Base-by-base conservation (phyloP, 345 rosid species). In the Hibiscus syriacus region DNA sequence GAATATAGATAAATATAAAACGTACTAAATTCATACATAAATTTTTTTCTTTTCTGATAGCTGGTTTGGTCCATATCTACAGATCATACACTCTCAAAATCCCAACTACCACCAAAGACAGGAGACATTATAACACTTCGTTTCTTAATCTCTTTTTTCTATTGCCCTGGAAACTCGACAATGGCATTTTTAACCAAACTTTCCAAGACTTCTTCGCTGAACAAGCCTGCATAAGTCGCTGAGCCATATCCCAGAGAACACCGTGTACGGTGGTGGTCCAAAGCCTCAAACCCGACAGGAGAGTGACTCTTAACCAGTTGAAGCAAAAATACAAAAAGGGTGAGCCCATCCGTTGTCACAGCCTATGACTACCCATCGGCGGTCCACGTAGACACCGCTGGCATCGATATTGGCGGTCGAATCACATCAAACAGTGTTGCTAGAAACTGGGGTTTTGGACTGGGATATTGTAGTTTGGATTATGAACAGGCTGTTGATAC, bases 341-440 rank as follows among this genome's bases (percentile, higher is more conserved):
- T 11, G 83, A 87, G 48, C 93, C 92, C 64, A 91, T 94, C 90
- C 2, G 78, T 86, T 11, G 92, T 91, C 73, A 86, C 99, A 52
- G 96, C 85, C 46, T 89, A 91, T 67, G 97, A 94, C 71, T 94
- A 94, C 45, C 96, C 97, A 5, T 85, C 97, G 0, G 93, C 90
- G 0, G 98, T 87, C 67, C 98, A 89, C 70, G 34, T 94, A 36
- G 96, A 94, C 66, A 74, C 79, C 62, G 93, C 98, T 3, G 98
- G 92, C 23, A 84, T 94, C 20, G 97, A 94, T 68, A 65, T 91
- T 56, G 86, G 93, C 72, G 5, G 66, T 38, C 20, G 48, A 1
- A 38, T 38, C 29, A 16, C n/a, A 46, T 5, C 22, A 43, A 62
- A 36, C 9, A 36, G 32, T 25, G 34, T 25, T 38, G 36, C 26